Base-by-base conservation (phyloP, 75 land plant genomes). In the Pinus tabuliformis region DNA sequence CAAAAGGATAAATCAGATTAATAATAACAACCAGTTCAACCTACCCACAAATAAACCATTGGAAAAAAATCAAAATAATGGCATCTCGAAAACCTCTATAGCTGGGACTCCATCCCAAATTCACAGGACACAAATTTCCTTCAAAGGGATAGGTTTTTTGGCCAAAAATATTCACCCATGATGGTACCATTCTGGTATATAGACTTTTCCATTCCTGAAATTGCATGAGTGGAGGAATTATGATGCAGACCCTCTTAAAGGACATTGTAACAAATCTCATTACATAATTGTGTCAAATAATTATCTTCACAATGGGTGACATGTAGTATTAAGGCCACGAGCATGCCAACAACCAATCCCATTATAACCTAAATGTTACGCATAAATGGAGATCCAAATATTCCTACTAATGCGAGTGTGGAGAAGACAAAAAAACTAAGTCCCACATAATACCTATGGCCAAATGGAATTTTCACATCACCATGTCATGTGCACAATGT, bases 351-450 rank as follows among this genome's bases (percentile, higher is more conserved):
- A 20, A 52, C 24, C 26, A 83, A 57, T 37, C 83, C 85, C 4
- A 83, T 57, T 22, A 83, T 80, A 15, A 83, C 85, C 85, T 83
- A 79, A 37, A 70, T 83, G 57, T 83, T 83, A 3, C 80, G 83
- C 78, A 83, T 80, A 59, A 80, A 83, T 24, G 85, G 85, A 52
- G 85, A 83, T 62, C 85, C 85, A 30, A 83, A 76, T 21, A 83
- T 20, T 52, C 80, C 85, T 6, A 76, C 73, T 58, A 73, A 5
- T 6, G 80, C 60, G 60, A 83, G 62, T 22, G 85, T 30, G 13
- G 73, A 16, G 57, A 83, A 80, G 24, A 83, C 85, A 1, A 83
- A 79, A 16, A 83, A 64, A 15, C 85, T 82, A 20, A 83, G 85
- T n/a, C 82, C 85, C 21, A 83, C 56, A 56, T 83, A 83, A 57